Base-by-base conservation (phyloP, 495 filamentous ascomycete species). In the Penicillium bialowiezense region DNA sequence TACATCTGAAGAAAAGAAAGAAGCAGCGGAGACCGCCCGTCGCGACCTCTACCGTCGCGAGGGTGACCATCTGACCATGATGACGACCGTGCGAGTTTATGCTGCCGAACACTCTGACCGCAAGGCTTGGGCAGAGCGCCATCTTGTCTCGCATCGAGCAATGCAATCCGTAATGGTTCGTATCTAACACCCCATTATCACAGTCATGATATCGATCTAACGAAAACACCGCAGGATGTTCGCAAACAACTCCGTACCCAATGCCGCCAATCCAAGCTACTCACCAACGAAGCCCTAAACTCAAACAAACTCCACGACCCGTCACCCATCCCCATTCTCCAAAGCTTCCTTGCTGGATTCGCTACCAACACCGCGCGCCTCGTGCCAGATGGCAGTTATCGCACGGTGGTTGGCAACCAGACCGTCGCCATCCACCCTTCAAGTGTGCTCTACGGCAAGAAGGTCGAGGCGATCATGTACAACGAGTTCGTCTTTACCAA, bases 401-500 rank as follows among this genome's bases (percentile, higher is more conserved):
- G 84, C 32, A 97, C 92, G 0, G 71, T 91, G 0, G 71, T 88
- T 3, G 91, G 90, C 2, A 90, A 90, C 51, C 89, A 97, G 46
- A 81, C 80, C 1, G 89, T 99, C 7, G 82, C 88, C 0, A 88
- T 99, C 20, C 95, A 99, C 62, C 95, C 95, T 0, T 84, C 83
- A 0, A 95, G 89, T 60, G 86, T 88, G 2, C 62, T 99, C 5
- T 89, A 89, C 59, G 89, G 92, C 7, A 82, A 85, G 68, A 96
- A 92, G 68, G 79, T 85, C 47, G 92, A 97, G 74, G 92, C 90
- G 0, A 93, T 99, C 56, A 84, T 97, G 83, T 99, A 92, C 59
- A 81, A 91, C 54, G 91, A 99, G 65, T 91, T 93, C 67, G 91
- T 99, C 2, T 97, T 88, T 63, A 99, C 95, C 7, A 88, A 86